Percentiles rank a stretch among this genome's conserved stretches.
These are phyloP conservation scores for Phytopythium sindhum DNA, from an alignment of 352 stramenopile genomes.

Conservation along the genomic window DNA sequence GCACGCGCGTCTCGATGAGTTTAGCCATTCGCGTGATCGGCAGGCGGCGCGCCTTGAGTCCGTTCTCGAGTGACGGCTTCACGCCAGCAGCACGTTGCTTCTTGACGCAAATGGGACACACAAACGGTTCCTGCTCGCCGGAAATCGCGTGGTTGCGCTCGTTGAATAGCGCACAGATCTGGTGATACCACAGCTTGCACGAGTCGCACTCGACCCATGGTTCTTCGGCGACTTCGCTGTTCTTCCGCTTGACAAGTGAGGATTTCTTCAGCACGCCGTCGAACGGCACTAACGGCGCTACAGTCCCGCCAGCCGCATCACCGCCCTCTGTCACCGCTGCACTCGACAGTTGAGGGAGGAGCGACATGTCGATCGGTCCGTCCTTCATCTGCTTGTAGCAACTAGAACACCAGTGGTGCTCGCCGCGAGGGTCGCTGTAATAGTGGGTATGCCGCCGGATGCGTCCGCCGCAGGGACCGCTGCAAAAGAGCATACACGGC, in stretches of 20 bases:
- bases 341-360: constrained; percentile 70
- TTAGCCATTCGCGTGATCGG: constrained; percentile 84
- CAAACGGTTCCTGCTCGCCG: constrained; percentile 82
- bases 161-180: constrained; percentile 99
- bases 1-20: constrained; percentile 75
- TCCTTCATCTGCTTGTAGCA: constrained; percentile 91
- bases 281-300: constrained; percentile 27
- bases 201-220: constrained; percentile 98
- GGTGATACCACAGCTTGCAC: constrained; percentile 99
- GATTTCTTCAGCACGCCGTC: constrained; percentile 90
- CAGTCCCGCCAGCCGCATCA: constrained; percentile 8
- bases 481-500: constrained; percentile 88
- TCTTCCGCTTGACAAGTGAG: constrained; percentile 96
- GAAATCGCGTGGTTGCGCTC: constrained; percentile 95
- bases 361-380: constrained; percentile 89
- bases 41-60: constrained; percentile 71
- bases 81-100: constrained; percentile 73
- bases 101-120: constrained; percentile 85
- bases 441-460: constrained; percentile 87
- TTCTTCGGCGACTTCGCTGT: constrained; percentile 97
- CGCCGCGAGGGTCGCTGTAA: constrained; percentile 78
- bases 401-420: constrained; percentile 87
- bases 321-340: constrained; percentile 45
- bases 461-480: constrained; percentile 72
- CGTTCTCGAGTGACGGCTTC: constrained; percentile 77